Conservation (phyloP, 2,329 filamentous ascomycete genomes). For the Orbilia javanica region DNA sequence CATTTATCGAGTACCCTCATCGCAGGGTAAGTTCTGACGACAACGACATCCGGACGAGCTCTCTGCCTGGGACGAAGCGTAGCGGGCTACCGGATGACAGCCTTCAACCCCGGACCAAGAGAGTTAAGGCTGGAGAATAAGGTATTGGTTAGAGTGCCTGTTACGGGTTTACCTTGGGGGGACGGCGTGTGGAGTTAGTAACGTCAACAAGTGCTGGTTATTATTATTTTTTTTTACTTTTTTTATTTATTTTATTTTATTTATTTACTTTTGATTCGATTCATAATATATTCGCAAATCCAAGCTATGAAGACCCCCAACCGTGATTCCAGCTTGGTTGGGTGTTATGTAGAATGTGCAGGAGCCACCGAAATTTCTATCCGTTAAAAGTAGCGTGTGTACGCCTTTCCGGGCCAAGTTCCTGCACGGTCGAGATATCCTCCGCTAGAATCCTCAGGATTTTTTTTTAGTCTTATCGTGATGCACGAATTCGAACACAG, state of each 20-base stretch:
- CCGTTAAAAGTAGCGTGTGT: background rate
- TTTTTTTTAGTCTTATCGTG: background rate
- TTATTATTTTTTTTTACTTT: background rate
- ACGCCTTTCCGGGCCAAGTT: background rate
- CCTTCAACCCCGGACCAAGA: constrained; percentile 74
- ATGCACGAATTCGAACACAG: background rate
- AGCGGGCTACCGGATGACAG: constrained; percentile 86
- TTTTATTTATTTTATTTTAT: background rate
- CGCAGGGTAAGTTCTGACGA: constrained; percentile 92
- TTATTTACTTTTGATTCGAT: background rate
- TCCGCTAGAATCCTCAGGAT: background rate
- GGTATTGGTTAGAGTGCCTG: background rate
- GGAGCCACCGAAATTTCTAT: background rate
- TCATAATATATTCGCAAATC: no score
- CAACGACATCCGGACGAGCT: constrained; percentile 92
- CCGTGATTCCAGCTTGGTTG: background rate
- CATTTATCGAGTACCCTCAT: constrained; percentile 88
- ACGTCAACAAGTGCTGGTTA: background rate
- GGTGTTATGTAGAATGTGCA: background rate
- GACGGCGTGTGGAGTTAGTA: background rate
- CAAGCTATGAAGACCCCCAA: no score
- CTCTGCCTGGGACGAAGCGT: constrained; percentile 89
- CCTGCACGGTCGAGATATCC: background rate
- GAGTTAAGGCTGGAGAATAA: constrained; percentile 71
- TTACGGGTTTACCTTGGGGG: background rate